Percentiles rank a stretch among this genome's conserved stretches.
These are phyloP conservation scores for Cyclotella choctawhatcheeana DNA, from an alignment of 108 stramenopile species.

Conservation along the genomic window DNA sequence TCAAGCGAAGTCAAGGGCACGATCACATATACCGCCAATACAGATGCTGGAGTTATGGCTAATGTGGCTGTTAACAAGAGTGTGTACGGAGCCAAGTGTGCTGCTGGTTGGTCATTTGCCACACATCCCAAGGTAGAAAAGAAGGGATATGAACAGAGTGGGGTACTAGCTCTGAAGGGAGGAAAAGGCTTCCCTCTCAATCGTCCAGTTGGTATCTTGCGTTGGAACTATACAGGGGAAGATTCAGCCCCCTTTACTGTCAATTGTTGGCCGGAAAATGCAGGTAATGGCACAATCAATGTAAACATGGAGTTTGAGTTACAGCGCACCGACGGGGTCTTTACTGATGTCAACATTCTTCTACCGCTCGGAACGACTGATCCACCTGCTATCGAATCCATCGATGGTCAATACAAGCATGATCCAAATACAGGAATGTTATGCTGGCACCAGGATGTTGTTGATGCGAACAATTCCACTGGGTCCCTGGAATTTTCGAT, in stretches of 20 bases:
- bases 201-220: constrained; percentile 92
- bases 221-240: constrained; percentile 89
- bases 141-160: constrained; percentile 86
- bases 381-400: constrained; percentile 81
- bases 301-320: constrained; percentile 97
- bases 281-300: constrained; percentile 90
- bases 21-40: constrained; percentile 95
- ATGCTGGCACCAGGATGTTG: constrained; percentile 95
- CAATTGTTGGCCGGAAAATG: constrained; percentile 99
- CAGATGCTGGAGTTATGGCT: constrained; percentile 89
- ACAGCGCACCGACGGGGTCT: constrained; percentile 71
- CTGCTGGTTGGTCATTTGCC: constrained; percentile 83
- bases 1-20: constrained; percentile 95
- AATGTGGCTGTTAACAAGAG: constrained; percentile 86
- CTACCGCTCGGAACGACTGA: constrained; percentile 93
- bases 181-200: constrained; percentile 94
- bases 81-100: constrained; percentile 57
- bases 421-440: constrained; percentile 90
- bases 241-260: constrained; percentile 95
- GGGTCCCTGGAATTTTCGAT: constrained; percentile 95
- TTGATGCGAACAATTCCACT: constrained; percentile 84
- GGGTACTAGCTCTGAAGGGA: constrained; percentile 91
- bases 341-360: constrained; percentile 94
- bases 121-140: constrained; percentile 99
- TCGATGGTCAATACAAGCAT: constrained; percentile 95